Conservation (phyloP, 345 rosid species). For the Lepidium aucheri region DNA sequence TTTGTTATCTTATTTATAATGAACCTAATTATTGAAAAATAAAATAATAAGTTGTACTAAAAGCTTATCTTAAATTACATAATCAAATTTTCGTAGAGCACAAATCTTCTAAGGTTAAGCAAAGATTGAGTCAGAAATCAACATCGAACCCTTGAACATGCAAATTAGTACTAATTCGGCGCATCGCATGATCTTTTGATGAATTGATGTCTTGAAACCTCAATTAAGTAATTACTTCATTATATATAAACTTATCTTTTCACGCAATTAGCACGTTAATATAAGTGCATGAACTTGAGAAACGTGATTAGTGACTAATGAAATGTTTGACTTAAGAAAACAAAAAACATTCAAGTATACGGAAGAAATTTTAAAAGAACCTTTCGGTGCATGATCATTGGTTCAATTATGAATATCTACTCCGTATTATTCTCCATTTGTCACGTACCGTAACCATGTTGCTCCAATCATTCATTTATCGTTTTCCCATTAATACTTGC, state of each 20-base stretch:
- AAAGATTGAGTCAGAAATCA: constrained; percentile 11
- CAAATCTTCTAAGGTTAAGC: background rate
- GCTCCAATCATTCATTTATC: constrained; percentile 1
- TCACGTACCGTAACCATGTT: constrained; percentile 20
- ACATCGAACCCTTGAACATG: constrained; percentile 12
- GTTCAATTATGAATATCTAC: constrained; percentile 6
- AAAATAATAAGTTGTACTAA: no score
- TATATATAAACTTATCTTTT: background rate
- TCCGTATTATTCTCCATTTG: constrained; percentile 12
- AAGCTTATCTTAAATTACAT: background rate
- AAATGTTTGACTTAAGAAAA: constrained; percentile 6
- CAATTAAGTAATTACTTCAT: background rate
- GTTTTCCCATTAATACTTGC: background rate
- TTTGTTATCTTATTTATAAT: no score
- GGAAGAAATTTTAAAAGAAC: background rate
- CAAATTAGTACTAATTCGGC: constrained; percentile 7
- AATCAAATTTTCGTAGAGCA: background rate
- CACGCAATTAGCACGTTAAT: background rate
- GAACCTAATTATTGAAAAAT: no score
- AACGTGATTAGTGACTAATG: constrained; percentile 9
- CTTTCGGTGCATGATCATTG: constrained; percentile 18
- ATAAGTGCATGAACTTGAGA: constrained; percentile 25
- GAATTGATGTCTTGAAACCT: background rate
- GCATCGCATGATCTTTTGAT: background rate
- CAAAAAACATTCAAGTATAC: constrained; percentile 7